Evolutionary conservation across 139 green algal species (phyloP).

Genomic region (Chlamydomonas sp.): DNA sequence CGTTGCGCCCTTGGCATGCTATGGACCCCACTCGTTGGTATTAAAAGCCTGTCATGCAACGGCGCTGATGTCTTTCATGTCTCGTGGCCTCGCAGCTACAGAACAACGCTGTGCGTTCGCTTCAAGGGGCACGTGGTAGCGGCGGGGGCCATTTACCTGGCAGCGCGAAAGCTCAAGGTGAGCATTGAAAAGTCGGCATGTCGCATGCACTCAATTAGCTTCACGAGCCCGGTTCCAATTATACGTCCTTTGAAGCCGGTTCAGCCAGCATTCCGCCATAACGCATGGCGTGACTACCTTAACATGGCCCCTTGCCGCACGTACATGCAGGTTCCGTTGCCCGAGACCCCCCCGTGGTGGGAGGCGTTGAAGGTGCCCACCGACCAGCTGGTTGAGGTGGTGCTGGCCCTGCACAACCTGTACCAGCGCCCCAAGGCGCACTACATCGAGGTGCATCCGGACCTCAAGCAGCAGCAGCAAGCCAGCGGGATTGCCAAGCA

Average conservation of each 20-base stretch:
- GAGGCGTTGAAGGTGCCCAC: conserved; percentile 72
- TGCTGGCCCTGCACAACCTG: conserved; percentile 61
- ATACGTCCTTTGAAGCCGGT: not conserved
- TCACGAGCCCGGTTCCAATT: not conserved
- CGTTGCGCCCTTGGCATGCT: too few relatives aligned
- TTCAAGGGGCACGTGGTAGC: conserved; percentile 86
- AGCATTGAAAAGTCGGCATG: not conserved
- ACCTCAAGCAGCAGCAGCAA: conserved; percentile 29
- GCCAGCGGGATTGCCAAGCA: conserved; percentile 17
- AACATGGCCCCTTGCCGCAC: too few relatives aligned
- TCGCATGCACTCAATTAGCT: not conserved
- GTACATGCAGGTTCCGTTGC: conserved; percentile 66
- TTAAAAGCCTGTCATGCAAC: too few relatives aligned
- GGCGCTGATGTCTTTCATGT: not conserved
- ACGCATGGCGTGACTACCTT: not conserved
- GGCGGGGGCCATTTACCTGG: conserved; percentile 89
- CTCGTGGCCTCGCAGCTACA: conserved; percentile 61
- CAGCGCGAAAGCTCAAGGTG: conserved; percentile 77
- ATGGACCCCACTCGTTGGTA: too few relatives aligned
- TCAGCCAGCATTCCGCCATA: too few relatives aligned
- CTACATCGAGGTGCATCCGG: conserved; percentile 56
- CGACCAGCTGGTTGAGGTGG: conserved; percentile 74
- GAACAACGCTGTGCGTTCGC: conserved; percentile 90
- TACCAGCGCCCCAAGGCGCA: conserved; percentile 60
- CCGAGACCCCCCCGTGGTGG: conserved; percentile 85